Evolutionary conservation across 768 basidiomycete species (phyloP), one percentile per base, ranked within the genome.

Genomic region (Ephemerocybe angulata): DNA sequence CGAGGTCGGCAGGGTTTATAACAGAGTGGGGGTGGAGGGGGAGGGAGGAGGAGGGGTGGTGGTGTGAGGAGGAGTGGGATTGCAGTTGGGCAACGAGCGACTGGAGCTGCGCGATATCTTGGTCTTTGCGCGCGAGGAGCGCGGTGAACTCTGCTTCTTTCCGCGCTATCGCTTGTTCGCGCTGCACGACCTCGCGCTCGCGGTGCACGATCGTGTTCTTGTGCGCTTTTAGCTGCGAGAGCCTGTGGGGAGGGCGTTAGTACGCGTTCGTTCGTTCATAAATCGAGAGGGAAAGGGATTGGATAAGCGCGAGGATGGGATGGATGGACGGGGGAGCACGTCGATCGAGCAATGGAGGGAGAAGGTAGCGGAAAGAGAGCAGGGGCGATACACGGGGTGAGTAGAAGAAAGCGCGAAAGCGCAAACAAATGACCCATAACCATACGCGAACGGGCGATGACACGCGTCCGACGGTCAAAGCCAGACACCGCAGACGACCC

Each of bases 181-280:
- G 80, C 1, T 76, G 67, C 10, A 73, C 54, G 8, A 90, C 63
- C n/a, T 87, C 87, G 25, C 81, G 83, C 65, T 92, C 89, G 53
- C 80, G 84, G 11, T 76, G 72, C 12, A 76, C 60, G 12, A 89
- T 67, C 2, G 72, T 74, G 2, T 75, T 67, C 61, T 83, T 84
- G 68, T 89, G 87, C 0, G 66, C 61, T 69, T 88, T 90, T 27
- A 90, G 84, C 1, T 76, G 74, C 25, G 75, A 72, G 15, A 90
- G 72, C 77, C 90, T 91, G 49, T 19, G 13, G n/a, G 24, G 5
- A 17, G 6, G 38, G 21, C 15, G 38, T 7, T n/a, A 19, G 8
- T 17, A 41, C 15, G 5, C 7, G 38, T 41, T 41, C 15, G 38
- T 5, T 19, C 21, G n/a, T 19, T 8, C 7, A 41, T 41, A 13